phyloP scores from a whole-genome alignment of 176 grass and related monocot genomes.

The Musa acuminata region DNA sequence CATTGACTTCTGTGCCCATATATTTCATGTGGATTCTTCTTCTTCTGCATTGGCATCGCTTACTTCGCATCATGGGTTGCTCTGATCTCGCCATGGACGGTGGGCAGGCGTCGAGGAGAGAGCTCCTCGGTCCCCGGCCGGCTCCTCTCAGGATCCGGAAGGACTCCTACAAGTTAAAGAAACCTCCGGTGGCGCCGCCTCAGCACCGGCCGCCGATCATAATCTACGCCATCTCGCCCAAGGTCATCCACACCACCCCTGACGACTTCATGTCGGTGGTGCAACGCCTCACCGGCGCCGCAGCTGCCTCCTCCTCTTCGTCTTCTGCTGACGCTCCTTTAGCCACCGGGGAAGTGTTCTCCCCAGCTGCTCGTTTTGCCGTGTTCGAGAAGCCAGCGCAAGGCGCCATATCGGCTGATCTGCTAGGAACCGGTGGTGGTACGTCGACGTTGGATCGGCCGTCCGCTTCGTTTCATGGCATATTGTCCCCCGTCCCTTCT shows the following conservation, averaged over 20 bases:
- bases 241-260: conserved; percentile 51
- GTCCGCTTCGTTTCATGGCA: conserved; percentile 5
- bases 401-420: not conserved
- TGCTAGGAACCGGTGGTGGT: conserved; percentile 3
- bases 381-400: not conserved
- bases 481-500: conserved; percentile 19
- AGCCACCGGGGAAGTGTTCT: not conserved
- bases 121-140: conserved; percentile 40
- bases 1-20: not conserved
- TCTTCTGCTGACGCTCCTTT: not conserved
- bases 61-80: not conserved
- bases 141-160: conserved; percentile 33
- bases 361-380: not conserved
- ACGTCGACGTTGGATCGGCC: not conserved
- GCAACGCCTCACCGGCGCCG: conserved; percentile 52
- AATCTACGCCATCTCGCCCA: conserved; percentile 52
- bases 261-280: conserved; percentile 64
- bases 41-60: not conserved
- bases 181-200: conserved; percentile 6
- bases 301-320: conserved; percentile 7
- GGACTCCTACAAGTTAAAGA: conserved; percentile 20
- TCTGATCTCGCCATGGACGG: not conserved
- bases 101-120: conserved; percentile 5
- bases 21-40: not conserved
- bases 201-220: conserved; percentile 39